Evolutionary conservation across 257 asterid genomes (phyloP), one percentile per base, ranked within the genome.

Genomic region (Lycium ferocissimum): DNA sequence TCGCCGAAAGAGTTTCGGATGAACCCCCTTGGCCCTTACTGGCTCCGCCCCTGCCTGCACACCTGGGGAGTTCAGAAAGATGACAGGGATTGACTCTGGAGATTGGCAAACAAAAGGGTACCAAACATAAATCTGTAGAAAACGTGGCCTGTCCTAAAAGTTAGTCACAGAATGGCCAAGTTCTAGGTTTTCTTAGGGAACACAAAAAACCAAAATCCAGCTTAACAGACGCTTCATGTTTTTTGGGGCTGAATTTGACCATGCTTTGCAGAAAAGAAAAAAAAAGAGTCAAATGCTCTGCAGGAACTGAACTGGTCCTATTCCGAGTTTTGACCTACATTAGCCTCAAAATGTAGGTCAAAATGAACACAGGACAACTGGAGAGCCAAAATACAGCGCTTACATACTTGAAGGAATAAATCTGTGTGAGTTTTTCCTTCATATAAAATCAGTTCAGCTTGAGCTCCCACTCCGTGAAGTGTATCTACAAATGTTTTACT

Each of bases 371-470:
- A 59, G 38, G 22, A 40, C 53, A 56, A 78, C 13, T 35, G 75
- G 75, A 67, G 2, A 62, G 38, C 71, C 1, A 79, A 69, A 7
- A 35, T 58, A 13, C 12, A 22, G 54, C 20, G 54, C 71, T 49
- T 15, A 76, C 79, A 85, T 80, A 95, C 99, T 86, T 97, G 99
- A 84, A 97, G 92, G 92, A 97, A 97, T 80, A 97, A 85, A 92
- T 97, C 99, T 17, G 98, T 94, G 88, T 95, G 99, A 71, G 97
- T 92, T 91, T 95, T 97, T 81, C 98, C 99, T 3, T 93, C 87
- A 79, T 94, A 97, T 86, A 94, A 80, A 59, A 95, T 87, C 84
- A 91, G 91, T 63, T 92, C 97, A 43, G 92, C 97, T 86, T 79
- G 90, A 85, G 95, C 98, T 84, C 99, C 99, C 35, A 88, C 87